Percentiles rank a stretch among this genome's conserved stretches.
phyloP scores from a whole-genome alignment of 1,139 yeast species.

The Protomyces gravidus region DNA sequence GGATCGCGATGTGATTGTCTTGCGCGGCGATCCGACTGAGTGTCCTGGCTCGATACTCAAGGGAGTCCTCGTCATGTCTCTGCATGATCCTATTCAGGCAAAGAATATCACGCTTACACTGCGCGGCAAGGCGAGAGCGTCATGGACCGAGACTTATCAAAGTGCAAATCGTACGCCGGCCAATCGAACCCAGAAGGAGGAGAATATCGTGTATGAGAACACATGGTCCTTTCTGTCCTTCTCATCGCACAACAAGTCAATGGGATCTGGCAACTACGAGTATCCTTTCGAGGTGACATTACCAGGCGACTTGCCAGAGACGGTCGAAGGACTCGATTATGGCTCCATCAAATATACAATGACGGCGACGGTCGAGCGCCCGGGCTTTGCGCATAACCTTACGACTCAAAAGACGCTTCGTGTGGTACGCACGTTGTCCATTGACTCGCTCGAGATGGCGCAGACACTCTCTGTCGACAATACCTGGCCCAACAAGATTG shows the following conservation, averaged over 20 bases:
- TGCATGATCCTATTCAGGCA: constrained; percentile 68
- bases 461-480: constrained; percentile 94
- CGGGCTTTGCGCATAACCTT: constrained; percentile 65
- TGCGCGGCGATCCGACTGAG: constrained; percentile 71
- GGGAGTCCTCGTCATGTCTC: constrained; percentile 74
- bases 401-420: constrained; percentile 69
- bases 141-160: constrained; percentile 36
- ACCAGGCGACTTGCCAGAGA: constrained; percentile 82
- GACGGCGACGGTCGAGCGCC: constrained; percentile 77
- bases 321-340: constrained; percentile 85
- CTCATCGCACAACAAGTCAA: constrained; percentile 38
- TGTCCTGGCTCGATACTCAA: constrained; percentile 72
- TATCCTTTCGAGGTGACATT: constrained; percentile 80
- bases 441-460: constrained; percentile 80
- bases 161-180: constrained; percentile 19
- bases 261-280: constrained; percentile 68
- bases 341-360: constrained; percentile 73
- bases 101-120: constrained; percentile 60
- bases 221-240: constrained; percentile 65
- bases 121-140: constrained; percentile 57
- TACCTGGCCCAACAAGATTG: constrained; percentile 93
- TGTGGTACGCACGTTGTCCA: constrained; percentile 79
- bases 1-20: constrained; percentile 73
- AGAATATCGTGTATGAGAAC: constrained; percentile 66
- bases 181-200: constrained; percentile 46